Percentiles rank a stretch among this genome's conserved stretches.
phyloP scores from a whole-genome alignment of 495 filamentous ascomycete species.

The Aspergillus cristatus region DNA sequence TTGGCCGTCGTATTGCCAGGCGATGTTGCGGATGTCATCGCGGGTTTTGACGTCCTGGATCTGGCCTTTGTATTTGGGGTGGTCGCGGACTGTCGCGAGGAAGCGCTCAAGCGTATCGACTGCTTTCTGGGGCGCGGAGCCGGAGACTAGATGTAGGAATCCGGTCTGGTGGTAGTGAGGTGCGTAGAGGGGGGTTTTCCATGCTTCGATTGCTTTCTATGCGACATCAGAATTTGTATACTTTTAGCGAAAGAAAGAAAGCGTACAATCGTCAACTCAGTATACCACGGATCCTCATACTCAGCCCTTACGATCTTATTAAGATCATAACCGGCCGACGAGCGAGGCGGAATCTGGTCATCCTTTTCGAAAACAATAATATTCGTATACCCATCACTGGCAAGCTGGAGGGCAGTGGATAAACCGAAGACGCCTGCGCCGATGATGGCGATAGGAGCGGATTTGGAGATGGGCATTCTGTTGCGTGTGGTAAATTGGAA shows the following conservation, averaged over 20 bases:
- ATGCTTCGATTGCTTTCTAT: constrained; percentile 40
- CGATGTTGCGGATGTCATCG: constrained; percentile 27
- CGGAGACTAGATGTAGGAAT: constrained; percentile 42
- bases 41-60: constrained; percentile 24
- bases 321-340: constrained; percentile 41
- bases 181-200: constrained; percentile 43
- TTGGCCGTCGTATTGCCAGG: constrained; percentile 37
- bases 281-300: constrained; percentile 48
- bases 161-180: constrained; percentile 47
- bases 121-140: constrained; percentile 37
- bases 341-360: constrained; percentile 27
- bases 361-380: constrained; percentile 38
- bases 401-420: constrained; percentile 41
- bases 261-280: constrained; percentile 36
- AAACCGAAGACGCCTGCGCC: constrained; percentile 43
- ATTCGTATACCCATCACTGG: constrained; percentile 30
- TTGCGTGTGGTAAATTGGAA: too few species aligned
- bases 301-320: constrained; percentile 50
- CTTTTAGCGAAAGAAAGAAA: constrained; percentile 4
- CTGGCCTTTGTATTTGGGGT: constrained; percentile 24
- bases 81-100: constrained; percentile 27
- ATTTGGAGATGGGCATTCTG: constrained; percentile 5
- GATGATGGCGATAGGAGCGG: constrained; percentile 24
- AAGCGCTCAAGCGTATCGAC: constrained; percentile 36
- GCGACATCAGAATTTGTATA: not conserved